These are phyloP conservation scores for Berberis vulgaris DNA, from an alignment of 164 flowering plant genomes.

Conservation along the genomic window DNA sequence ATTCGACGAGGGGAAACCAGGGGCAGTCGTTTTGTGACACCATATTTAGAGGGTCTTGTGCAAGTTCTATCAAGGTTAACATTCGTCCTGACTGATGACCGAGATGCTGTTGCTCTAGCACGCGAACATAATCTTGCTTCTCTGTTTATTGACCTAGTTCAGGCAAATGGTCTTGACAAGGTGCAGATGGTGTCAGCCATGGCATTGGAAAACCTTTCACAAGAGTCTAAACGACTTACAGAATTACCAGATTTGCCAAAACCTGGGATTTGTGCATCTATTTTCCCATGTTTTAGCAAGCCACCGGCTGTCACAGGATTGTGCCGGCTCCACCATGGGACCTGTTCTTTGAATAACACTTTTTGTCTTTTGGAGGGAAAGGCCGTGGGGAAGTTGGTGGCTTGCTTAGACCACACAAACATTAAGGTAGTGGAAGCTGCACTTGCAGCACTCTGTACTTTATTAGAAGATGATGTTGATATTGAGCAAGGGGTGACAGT, in stretches of 20 bases:
- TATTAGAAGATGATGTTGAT: slow-evolving; percentile 77
- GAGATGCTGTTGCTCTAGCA: slow-evolving; percentile 46
- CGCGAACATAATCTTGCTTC: slow-evolving; percentile 60
- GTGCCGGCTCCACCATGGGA: slow-evolving; percentile 67
- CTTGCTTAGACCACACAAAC: slow-evolving; percentile 74
- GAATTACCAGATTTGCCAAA: slow-evolving; percentile 51
- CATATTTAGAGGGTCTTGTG: slow-evolving; percentile 85
- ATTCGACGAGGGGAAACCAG: slow-evolving; percentile 67
- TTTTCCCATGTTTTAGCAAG: slow-evolving; percentile 70
- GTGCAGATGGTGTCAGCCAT: slow-evolving; percentile 81
- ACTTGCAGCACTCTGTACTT: slow-evolving; percentile 75
- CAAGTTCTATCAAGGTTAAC: slow-evolving; percentile 73
- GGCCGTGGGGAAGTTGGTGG: slow-evolving; percentile 64
- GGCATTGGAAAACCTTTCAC: slow-evolving; percentile 78
- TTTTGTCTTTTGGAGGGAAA: slow-evolving; percentile 82
- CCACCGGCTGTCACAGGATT: slow-evolving; percentile 53
- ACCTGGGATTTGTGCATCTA: slow-evolving; percentile 51
- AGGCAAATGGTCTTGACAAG: slow-evolving; percentile 71
- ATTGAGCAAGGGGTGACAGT: slow-evolving; percentile 57
- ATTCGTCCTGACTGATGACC: slow-evolving; percentile 51
- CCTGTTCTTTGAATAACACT: slow-evolving; percentile 58
- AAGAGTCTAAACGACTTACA: slow-evolving; percentile 58
- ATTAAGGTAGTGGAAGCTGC: slow-evolving; percentile 83
- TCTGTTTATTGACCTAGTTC: slow-evolving; percentile 66
- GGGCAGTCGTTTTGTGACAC: slow-evolving; percentile 68